phyloP scores from a whole-genome alignment of 495 filamentous ascomycete genomes.

The Penicillium chermesinum region DNA sequence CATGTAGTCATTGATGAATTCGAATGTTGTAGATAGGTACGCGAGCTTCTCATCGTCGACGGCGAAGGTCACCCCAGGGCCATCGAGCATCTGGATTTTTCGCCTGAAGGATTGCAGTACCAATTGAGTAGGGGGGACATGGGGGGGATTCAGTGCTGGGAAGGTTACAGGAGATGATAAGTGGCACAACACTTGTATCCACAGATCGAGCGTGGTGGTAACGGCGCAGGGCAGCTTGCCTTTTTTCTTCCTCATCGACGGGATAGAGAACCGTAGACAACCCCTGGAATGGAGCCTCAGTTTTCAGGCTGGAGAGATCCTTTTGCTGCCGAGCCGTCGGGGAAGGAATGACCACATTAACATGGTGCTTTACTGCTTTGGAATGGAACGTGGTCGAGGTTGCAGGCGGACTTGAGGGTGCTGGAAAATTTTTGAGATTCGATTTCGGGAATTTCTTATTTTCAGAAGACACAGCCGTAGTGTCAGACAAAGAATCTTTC shows the following conservation, averaged over 20 bases:
- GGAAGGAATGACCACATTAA: conserved; percentile 9
- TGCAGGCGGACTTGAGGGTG: not conserved
- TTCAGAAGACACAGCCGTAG: not conserved
- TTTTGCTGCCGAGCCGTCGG: conserved; percentile 3
- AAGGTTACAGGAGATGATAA: conserved; percentile 6
- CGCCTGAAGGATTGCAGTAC: conserved; percentile 1
- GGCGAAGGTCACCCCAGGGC: conserved; percentile 23
- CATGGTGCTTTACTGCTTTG: not conserved
- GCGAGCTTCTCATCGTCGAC: conserved; percentile 21
- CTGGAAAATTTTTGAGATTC: too few species aligned
- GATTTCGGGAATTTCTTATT: too few species aligned
- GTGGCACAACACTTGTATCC: conserved; percentile 8
- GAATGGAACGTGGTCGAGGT: not conserved
- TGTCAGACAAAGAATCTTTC: not conserved
- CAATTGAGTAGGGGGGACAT: conserved; percentile 13
- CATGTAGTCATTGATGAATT: conserved; percentile 41
- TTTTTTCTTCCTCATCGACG: conserved; percentile 15
- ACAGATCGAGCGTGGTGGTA: conserved; percentile 20
- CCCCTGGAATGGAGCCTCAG: not conserved
- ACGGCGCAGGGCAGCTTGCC: conserved; percentile 9
- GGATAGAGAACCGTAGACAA: conserved; percentile 21
- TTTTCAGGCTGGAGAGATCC: not conserved
- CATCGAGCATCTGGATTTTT: conserved; percentile 24
- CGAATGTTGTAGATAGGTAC: conserved; percentile 30
- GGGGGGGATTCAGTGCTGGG: not conserved